phyloP scores from a whole-genome alignment of 805 yeast species.

The Candida lessepsii region DNA sequence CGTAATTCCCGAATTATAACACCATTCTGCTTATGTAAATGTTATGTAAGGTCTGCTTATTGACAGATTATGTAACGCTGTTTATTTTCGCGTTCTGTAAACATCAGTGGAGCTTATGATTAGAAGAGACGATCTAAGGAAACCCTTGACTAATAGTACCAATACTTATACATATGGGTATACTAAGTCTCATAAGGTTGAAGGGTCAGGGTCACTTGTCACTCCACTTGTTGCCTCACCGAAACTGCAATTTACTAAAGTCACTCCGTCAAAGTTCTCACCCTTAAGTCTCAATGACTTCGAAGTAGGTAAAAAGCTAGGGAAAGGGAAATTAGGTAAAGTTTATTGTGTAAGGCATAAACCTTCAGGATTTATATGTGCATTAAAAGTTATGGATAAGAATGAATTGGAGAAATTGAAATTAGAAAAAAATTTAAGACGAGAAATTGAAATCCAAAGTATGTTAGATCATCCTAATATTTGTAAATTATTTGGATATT shows the following conservation, averaged over 20 bases:
- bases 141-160: constrained; percentile 2
- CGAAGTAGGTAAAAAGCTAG: constrained; percentile 83
- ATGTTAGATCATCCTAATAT: constrained; percentile 76
- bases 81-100: constrained; percentile 5
- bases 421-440: constrained; percentile 78
- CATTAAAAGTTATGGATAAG: constrained; percentile 88
- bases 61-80: background rate
- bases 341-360: constrained; percentile 87
- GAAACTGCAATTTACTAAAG: background rate
- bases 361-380: constrained; percentile 75
- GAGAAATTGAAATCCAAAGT: constrained; percentile 91
- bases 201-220: too few relatives aligned
- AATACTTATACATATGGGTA: constrained; percentile 1
- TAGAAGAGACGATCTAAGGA: background rate
- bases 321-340: constrained; percentile 91
- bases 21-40: background rate
- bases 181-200: background rate
- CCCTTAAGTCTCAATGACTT: constrained; percentile 52
- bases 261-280: constrained; percentile 2
- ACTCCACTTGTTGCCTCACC: too few relatives aligned
- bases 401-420: constrained; percentile 70
- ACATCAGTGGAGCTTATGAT: too few relatives aligned
- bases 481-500: constrained; percentile 79
- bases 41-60: background rate
- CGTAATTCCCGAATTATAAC: too few relatives aligned